These are phyloP conservation scores for Fremontodendron californicum DNA, from an alignment of 345 rosid species.

Conservation along the genomic window DNA sequence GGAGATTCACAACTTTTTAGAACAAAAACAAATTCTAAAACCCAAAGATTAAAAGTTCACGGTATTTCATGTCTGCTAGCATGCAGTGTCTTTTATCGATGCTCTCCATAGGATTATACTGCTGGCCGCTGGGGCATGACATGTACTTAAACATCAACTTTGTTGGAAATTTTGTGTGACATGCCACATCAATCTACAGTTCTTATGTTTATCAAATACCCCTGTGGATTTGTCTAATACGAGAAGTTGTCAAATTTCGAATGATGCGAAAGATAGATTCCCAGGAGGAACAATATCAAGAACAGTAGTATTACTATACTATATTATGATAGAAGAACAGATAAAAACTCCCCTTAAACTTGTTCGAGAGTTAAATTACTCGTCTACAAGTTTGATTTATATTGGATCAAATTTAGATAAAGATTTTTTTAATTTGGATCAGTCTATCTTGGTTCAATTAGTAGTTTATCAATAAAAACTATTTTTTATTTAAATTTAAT, in stretches of 20 bases:
- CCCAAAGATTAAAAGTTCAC: slow-evolving; percentile 26
- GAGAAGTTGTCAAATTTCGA: not conserved
- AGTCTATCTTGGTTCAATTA: too few species aligned
- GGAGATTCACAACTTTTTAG: slow-evolving; percentile 32
- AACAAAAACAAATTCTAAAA: slow-evolving; percentile 32
- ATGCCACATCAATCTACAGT: slow-evolving; percentile 20
- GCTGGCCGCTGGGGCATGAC: not conserved
- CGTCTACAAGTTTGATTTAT: too few species aligned
- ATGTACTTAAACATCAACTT: not conserved
- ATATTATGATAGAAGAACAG: too few species aligned
- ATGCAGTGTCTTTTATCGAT: slow-evolving; percentile 3
- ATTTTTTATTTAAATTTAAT: too few species aligned
- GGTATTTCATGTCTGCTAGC: slow-evolving; percentile 18
- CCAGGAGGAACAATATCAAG: not conserved
- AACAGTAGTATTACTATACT: too few species aligned
- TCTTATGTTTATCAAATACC: not conserved
- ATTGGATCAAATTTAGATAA: too few species aligned
- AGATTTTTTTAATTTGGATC: too few species aligned
- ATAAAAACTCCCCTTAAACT: too few species aligned
- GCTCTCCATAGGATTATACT: not conserved
- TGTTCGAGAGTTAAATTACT: too few species aligned
- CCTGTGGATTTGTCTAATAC: not conserved
- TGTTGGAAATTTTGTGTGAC: slow-evolving; percentile 16
- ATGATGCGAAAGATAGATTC: not conserved
- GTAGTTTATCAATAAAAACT: too few species aligned